Base-by-base conservation (phyloP, 2,329 filamentous ascomycete species). In the Ophiostoma populinum region DNA sequence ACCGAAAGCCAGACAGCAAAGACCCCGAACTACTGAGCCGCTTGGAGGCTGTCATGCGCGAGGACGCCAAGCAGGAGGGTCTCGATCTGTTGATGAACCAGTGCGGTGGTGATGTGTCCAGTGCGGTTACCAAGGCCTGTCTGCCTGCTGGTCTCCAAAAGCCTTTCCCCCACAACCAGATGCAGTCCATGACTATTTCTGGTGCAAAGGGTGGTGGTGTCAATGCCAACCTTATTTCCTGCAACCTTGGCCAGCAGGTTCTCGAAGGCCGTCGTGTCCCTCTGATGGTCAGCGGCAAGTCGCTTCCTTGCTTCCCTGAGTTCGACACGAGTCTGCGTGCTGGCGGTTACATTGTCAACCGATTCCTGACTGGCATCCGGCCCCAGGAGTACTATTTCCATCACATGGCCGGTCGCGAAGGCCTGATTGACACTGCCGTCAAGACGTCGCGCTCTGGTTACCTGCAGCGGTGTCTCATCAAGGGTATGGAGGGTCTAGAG, bases 371-470 rank as follows among this genome's bases (percentile, higher is more conserved):
- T 17, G 90, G 90, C 40, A 90, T 98, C 42, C 75, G 87, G 36
- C 90, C 90, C 5, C 90, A 98, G 50, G 92, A 98, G 54, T 98
- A 94, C 55, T 98, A 87, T 55, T 98, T 98, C 64, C 90, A 98
- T 69, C 85, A 92, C 56, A 98, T 98, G 92, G 90, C 87, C 50
- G 92, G 92, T 47, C 75, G 90, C 59, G 92, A 98, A 66, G 90
- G 90, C 64, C 63, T 98, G 45, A 98, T 98, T 51, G 90, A 98
- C 67, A 98, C 90, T 15, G 90, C 90, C 43, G 90, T 98, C 55
- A 98, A 98, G 61, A 98, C 90, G 2, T 92, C 87, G 8, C 78
- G 90, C 51, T 95, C 90, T 19, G 92, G 90, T 41, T 98, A 98
- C 52, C 64, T 98, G 34, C 90, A 98, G 54, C 70, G 92, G 51